Percentiles rank a stretch among this genome's conserved stretches.
Evolutionary conservation across 2,329 filamentous ascomycete genomes (phyloP).

Genomic region (Sclerotinia spermophila): DNA sequence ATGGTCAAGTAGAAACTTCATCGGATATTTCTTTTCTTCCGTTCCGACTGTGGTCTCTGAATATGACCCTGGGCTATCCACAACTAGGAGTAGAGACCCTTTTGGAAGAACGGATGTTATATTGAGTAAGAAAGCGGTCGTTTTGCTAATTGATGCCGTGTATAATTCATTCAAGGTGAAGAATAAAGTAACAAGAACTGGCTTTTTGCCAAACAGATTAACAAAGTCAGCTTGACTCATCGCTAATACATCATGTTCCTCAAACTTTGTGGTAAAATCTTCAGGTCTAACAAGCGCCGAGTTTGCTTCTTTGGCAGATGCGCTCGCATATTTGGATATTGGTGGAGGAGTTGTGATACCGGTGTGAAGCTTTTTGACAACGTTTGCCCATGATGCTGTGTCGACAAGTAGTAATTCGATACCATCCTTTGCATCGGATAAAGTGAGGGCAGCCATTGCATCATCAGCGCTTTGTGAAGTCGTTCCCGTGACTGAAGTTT

Average conservation of each 20-base stretch:
- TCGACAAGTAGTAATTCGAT: constrained; percentile 65
- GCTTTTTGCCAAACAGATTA: constrained; percentile 34
- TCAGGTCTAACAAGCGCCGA: constrained; percentile 42
- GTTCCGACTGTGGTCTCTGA: constrained; percentile 70
- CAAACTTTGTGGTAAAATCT: constrained; percentile 44
- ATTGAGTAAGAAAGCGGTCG: constrained; percentile 70
- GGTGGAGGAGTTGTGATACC: constrained; percentile 51
- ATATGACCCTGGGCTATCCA: constrained; percentile 93
- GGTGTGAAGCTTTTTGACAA: constrained; percentile 56
- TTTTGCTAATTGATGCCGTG: constrained; percentile 65
- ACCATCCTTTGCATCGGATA: constrained; percentile 15
- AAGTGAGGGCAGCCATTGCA: constrained; percentile 18
- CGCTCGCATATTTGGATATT: constrained; percentile 52
- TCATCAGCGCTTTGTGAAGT: constrained; percentile 7
- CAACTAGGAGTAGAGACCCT: constrained; percentile 72
- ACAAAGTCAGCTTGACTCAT: constrained; percentile 40
- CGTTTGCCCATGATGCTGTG: constrained; percentile 70
- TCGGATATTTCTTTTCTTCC: constrained; percentile 71
- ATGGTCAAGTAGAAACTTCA: constrained; percentile 89
- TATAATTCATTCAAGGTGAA: constrained; percentile 98
- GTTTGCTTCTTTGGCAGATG: constrained; percentile 45
- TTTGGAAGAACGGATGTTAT: constrained; percentile 56
- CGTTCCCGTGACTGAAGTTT: constrained; percentile 15
- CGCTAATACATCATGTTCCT: constrained; percentile 48
- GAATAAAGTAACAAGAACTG: constrained; percentile 71